phyloP scores from a whole-genome alignment of 495 filamentous ascomycete genomes.

The Aspergillus egyptiacus region DNA sequence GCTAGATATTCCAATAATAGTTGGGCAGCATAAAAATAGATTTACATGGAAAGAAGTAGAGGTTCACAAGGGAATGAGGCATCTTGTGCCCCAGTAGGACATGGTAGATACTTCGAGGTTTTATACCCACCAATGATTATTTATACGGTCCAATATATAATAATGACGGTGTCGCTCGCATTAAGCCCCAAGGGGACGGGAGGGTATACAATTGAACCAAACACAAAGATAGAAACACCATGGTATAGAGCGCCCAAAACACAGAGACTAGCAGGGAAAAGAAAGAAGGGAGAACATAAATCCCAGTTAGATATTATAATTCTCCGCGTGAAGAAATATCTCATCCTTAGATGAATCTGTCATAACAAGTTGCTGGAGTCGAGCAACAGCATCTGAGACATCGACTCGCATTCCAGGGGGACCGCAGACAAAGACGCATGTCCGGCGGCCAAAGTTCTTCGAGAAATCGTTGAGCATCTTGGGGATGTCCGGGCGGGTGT shows the following conservation, averaged over 20 bases:
- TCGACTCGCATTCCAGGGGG: conserved; percentile 82
- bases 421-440: conserved; percentile 91
- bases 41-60: no score
- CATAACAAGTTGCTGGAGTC: conserved; percentile 78
- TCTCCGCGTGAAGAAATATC: conserved; percentile 92
- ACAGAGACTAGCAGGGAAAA: conserved; percentile 1
- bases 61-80: no score
- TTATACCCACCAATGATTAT: no score
- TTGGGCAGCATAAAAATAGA: no score
- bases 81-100: no score
- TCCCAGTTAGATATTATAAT: conserved; percentile 68
- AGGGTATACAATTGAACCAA: background rate
- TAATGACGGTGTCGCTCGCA: background rate
- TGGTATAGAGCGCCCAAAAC: conserved; percentile 9
- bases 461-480: conserved; percentile 79
- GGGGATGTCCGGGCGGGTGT: conserved; percentile 82
- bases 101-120: no score
- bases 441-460: conserved; percentile 69
- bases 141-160: conserved; percentile 3
- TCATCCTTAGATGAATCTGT: conserved; percentile 71
- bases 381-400: conserved; percentile 75
- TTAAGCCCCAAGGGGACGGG: no score
- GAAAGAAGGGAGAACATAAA: conserved; percentile 2
- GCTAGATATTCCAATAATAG: no score
- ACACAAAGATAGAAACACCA: conserved; percentile 3